phyloP scores from a whole-genome alignment of 2,329 filamentous ascomycete genomes.

The Talaromyces sp. region DNA sequence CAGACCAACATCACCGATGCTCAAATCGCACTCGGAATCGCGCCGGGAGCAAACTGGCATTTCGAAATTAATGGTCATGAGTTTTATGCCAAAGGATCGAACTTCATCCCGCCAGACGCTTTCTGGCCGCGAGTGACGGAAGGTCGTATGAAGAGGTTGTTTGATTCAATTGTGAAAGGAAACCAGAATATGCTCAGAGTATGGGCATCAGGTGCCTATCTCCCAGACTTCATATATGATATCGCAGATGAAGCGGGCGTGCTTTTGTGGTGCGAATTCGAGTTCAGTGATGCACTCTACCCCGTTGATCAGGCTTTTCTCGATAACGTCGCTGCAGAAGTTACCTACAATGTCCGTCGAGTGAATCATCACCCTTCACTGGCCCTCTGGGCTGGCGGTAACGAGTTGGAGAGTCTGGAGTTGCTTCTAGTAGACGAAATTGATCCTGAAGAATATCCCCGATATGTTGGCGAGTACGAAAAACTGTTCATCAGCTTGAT shows the following conservation, averaged over 20 bases:
- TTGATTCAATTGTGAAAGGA: slow-evolving; percentile 55
- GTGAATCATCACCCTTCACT: slow-evolving; percentile 61
- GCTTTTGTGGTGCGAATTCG: slow-evolving; percentile 63
- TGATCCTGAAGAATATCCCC: slow-evolving; percentile 46
- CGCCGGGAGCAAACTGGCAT: slow-evolving; percentile 61
- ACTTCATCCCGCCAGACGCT: slow-evolving; percentile 62
- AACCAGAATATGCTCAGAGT: slow-evolving; percentile 66
- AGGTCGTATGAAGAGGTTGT: slow-evolving; percentile 52
- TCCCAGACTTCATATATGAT: slow-evolving; percentile 63
- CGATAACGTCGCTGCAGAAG: slow-evolving; percentile 56
- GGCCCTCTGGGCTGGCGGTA: slow-evolving; percentile 57
- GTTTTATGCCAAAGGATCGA: slow-evolving; percentile 64
- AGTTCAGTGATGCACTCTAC: slow-evolving; percentile 62
- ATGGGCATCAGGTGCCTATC: slow-evolving; percentile 61
- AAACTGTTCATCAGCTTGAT: slow-evolving; percentile 58
- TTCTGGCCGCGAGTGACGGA: slow-evolving; percentile 63
- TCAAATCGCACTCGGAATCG: slow-evolving; percentile 55
- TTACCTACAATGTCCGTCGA: slow-evolving; percentile 60
- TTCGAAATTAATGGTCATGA: slow-evolving; percentile 65
- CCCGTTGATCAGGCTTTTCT: slow-evolving; percentile 56
- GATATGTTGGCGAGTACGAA: slow-evolving; percentile 56
- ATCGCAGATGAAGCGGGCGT: slow-evolving; percentile 62
- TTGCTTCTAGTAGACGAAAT: slow-evolving; percentile 44
- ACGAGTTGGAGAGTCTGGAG: slow-evolving; percentile 61
- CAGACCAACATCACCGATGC: slow-evolving; percentile 54